Base-by-base conservation (phyloP, 208 protist genomes). In the Trypanosoma congolense region DNA sequence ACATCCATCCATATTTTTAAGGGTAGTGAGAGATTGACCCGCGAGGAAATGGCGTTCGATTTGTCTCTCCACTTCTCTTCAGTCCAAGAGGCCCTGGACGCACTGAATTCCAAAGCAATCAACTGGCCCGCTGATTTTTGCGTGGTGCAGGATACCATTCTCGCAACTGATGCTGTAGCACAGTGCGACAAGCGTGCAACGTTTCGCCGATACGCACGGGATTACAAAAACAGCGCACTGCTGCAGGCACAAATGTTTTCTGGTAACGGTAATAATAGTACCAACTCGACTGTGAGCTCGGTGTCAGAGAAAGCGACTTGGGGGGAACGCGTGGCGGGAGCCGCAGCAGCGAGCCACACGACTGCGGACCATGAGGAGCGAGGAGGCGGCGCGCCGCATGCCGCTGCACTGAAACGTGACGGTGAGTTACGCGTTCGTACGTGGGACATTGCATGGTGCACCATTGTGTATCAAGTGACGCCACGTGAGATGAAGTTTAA, bases 401-500 rank as follows among this genome's bases (percentile, higher is more conserved):
- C 21, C 18, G 5, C 42, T 19, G 65, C 65, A 41, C 14, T 77
- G 21, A 76, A 73, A 63, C 65, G 70, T 10, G 74, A 87, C 46
- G 73, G 73, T 44, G 65, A 52, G 25, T 22, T 70, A 42, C 45
- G 51, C 8, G 73, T 56, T n/a, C 80, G 83, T 4, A 75, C 73
- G 58, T 94, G 87, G 83, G 77, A 75, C 40, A 75, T 85, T 53
- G 71, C 75, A 9, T 87, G 73, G 65, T 90, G 83, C 65, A 77
- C 79, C 25, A 79, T 91, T 56, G 77, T 94, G n/a, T 94, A 94
- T 48, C 87, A 94, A 56, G 81, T 89, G 29, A 91, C 83, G 0
- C 81, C 87, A 12, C 70, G 81, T 1, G 87, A 94, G 46, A 91
- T 91, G 80, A 86, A 87, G 72, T 92, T 90, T 50, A 86, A 94